Base-by-base conservation (phyloP, 1,284 basidiomycete genomes). In the Boletus sp. region DNA sequence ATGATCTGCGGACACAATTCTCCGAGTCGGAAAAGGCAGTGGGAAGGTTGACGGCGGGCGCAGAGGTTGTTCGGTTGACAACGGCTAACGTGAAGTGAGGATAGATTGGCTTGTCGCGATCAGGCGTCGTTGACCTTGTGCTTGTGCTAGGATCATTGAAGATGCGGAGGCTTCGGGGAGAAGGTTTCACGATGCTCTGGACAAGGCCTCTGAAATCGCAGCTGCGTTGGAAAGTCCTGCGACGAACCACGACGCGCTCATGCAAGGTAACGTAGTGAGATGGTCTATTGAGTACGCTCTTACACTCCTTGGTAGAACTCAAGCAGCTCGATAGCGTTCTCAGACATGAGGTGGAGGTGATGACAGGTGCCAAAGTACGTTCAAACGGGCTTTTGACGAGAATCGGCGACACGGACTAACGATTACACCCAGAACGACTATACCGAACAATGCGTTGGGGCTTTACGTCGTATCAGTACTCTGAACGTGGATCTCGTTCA, bases 401-500 rank as follows among this genome's bases (percentile, higher is more conserved):
- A 23, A 20, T 39, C 13, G 3, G 37, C 3, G 13, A 37, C 32
- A 7, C 19, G 10, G 8, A 8, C 25, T 45, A 12, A 60, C 16
- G n/a, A 26, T 19, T 10, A 9, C 42, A 62, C 48, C 48, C 53
- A 91, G 89, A 92, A 94, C 61, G 72, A 80, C 12, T 88, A 84
- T 59, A 91, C 88, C 0, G 78, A 81, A 37, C 82, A 85, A 55
- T 81, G 80, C 49, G 74, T 93, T 23, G 66, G 73, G 14, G 72
- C 78, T 8, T 72, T 94, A 1, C 80, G 84, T 16, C 78, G 78
- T 47, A 88, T 94, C 53, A 86, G 87, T 54, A 62, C 73, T 19
- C 72, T 92, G 37, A 92, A 94, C 65, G 81, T 81, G 44, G 81
- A 84, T 46, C 76, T 94, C 27, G 77, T 90, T 4, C 75, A 81